These are phyloP conservation scores for Nepenthes mirabilis DNA, from an alignment of 148 eudicot genomes.

Conservation along the genomic window DNA sequence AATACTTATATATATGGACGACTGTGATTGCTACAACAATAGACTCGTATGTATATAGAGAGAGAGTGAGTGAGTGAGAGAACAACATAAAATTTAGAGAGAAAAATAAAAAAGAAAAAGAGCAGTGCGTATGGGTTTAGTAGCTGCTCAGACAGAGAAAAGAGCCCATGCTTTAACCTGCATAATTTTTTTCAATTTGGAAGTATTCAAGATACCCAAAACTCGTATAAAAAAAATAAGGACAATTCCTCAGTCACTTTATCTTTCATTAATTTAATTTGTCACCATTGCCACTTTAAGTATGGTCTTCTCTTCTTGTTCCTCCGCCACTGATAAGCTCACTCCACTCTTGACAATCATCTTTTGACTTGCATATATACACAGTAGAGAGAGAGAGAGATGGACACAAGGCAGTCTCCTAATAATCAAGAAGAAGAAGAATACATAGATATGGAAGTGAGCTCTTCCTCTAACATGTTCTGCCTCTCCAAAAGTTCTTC, in stretches of 20 bases:
- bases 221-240: not conserved
- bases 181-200: slow-evolving; percentile 11
- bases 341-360: not conserved
- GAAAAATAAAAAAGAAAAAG: not conserved
- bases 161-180: slow-evolving; percentile 7
- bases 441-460: slow-evolving; percentile 39
- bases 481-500: slow-evolving; percentile 6
- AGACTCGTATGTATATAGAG: too few species aligned
- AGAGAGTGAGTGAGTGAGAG: too few species aligned
- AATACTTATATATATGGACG: too few species aligned
- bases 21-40: too few species aligned
- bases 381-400: not conserved
- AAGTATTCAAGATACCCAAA: slow-evolving; percentile 8
- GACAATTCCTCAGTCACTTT: not conserved
- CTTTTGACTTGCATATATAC: not conserved
- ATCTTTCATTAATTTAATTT: not conserved
- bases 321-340: not conserved
- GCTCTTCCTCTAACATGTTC: slow-evolving; percentile 10
- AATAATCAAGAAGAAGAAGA: slow-evolving; percentile 8
- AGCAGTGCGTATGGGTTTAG: not conserved
- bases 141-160: slow-evolving; percentile 11
- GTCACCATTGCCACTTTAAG: not conserved
- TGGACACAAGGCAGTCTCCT: slow-evolving; percentile 2
- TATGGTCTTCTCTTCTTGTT: not conserved
- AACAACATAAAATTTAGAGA: too few species aligned